Base-by-base conservation (phyloP, 2,329 filamentous ascomycete species). In the Aurifilum marmelostoma region DNA sequence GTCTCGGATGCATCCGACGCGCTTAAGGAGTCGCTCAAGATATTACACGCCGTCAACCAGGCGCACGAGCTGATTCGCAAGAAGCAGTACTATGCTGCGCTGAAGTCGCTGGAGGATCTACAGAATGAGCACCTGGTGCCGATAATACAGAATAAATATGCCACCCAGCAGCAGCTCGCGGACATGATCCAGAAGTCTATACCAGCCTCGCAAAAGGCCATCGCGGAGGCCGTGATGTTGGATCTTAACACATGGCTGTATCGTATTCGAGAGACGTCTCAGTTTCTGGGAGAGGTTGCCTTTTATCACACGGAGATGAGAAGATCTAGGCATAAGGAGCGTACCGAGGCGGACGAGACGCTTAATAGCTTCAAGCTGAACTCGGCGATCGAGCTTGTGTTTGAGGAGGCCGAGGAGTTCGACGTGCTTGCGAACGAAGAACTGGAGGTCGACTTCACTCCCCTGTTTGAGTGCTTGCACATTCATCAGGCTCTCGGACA, bases 191-290 rank as follows among this genome's bases (percentile, higher is more conserved):
- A 97, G 78, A 94, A 93, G 74, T 98, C 95, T 0, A 95, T 98
- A 41, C 96, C 96, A 1, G 90, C 92, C 3, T 97, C 94, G 1
- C 94, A 97, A 76, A 94, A 93, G 75, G 89, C 93, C 64, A 97
- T 99, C 68, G 95, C 95, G 4, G 95, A 98, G 80, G 94, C 94
- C 18, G 96, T 99, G 73, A 98, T 98, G 93, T 92, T 89, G 2
- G 96, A 99, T 79, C 82, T 99, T 67, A 98, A 98, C 77, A 97
- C 94, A 0, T 99, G 96, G 96, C 84, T 99, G 12, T 99, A 92
- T 76, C 90, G 93, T 29, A 97, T 99, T 72, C 90, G 96, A 75
- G 96, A 99, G 79, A 97, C 94, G 24, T 97, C 96, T 1, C 95
- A 97, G 74, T 97, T 97, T 72, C 82, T 99, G 9, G 96, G 96